These are phyloP conservation scores for Globisporangium perplexum DNA, from an alignment of 352 stramenopile species.

Conservation along the genomic window DNA sequence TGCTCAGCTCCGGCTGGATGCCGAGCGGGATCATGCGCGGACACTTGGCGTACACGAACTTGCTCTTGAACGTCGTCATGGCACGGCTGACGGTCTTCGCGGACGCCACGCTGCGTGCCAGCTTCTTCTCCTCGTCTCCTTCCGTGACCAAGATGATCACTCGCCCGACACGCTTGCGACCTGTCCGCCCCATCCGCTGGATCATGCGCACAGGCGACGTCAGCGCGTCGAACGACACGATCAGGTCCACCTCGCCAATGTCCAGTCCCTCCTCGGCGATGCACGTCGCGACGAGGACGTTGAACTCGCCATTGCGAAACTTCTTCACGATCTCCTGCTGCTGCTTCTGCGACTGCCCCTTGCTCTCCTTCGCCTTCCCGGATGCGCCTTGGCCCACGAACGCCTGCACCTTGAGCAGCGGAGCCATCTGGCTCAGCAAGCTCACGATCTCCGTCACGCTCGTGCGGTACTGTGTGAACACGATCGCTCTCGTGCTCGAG, in stretches of 20 bases:
- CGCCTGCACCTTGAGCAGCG: conserved; percentile 84
- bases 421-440: conserved; percentile 54
- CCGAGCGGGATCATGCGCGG: conserved; percentile 65
- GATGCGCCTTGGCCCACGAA: conserved; percentile 93
- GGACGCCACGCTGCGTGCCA: conserved; percentile 64
- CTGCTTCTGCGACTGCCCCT: conserved; percentile 92
- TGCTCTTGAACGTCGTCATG: conserved; percentile 87
- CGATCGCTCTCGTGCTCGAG: conserved; percentile 93
- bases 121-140: conserved; percentile 87
- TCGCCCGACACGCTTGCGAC: conserved; percentile 91
- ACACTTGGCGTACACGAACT: conserved; percentile 81
- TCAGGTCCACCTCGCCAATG: conserved; percentile 94
- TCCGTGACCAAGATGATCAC: conserved; percentile 88
- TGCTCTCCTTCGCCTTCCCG: conserved; percentile 77
- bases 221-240: conserved; percentile 92
- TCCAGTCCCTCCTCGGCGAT: conserved; percentile 96
- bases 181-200: conserved; percentile 95
- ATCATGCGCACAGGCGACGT: conserved; percentile 94
- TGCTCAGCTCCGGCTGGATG: conserved; percentile 37
- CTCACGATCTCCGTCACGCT: conserved; percentile 94
- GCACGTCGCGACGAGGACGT: conserved; percentile 93
- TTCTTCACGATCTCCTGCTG: conserved; percentile 94
- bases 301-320: conserved; percentile 85
- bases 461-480: conserved; percentile 97
- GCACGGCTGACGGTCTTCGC: conserved; percentile 77